Conservation (phyloP, 352 stramenopile species). For the Pythium guiyangense region DNA sequence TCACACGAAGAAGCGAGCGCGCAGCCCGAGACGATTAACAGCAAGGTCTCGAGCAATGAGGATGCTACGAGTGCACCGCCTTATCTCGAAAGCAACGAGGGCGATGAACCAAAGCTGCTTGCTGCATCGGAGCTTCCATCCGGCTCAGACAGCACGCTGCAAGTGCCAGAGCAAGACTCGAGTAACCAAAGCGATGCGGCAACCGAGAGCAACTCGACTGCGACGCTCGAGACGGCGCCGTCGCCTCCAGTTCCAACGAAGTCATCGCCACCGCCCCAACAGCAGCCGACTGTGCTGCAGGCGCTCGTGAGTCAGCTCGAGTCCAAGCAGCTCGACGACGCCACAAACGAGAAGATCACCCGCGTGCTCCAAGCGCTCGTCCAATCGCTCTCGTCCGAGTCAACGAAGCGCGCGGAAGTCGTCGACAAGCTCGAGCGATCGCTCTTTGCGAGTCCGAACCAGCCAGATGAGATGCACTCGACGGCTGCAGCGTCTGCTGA, state of each 20-base stretch:
- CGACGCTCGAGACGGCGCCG: not conserved
- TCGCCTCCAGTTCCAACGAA: not conserved
- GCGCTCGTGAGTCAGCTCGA: slow-evolving; percentile 18
- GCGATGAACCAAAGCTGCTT: too few relatives aligned
- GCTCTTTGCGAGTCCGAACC: slow-evolving; percentile 2
- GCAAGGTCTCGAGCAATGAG: too few relatives aligned
- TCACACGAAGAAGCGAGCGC: too few relatives aligned
- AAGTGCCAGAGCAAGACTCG: too few relatives aligned
- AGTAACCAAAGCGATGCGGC: too few relatives aligned
- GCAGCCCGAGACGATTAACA: too few relatives aligned
- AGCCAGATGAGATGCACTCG: not conserved
- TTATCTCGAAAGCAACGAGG: too few relatives aligned
- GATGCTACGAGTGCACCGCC: too few relatives aligned
- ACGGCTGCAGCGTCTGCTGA: not conserved
- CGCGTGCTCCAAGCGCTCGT: slow-evolving; percentile 21
- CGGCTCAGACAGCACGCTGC: too few relatives aligned
- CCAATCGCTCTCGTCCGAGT: slow-evolving; percentile 17
- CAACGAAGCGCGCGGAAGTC: slow-evolving; percentile 9
- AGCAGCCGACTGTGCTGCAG: slow-evolving; percentile 14
- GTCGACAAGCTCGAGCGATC: slow-evolving; percentile 25
- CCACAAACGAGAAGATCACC: slow-evolving; percentile 23
- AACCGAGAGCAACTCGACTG: too few relatives aligned
- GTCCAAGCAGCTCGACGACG: slow-evolving; percentile 9
- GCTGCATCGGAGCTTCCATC: too few relatives aligned
- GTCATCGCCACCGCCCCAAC: not conserved